Evolutionary conservation across 2,329 filamentous ascomycete species (phyloP), one percentile per base, ranked within the genome.

Genomic region (Xylariales sp.): DNA sequence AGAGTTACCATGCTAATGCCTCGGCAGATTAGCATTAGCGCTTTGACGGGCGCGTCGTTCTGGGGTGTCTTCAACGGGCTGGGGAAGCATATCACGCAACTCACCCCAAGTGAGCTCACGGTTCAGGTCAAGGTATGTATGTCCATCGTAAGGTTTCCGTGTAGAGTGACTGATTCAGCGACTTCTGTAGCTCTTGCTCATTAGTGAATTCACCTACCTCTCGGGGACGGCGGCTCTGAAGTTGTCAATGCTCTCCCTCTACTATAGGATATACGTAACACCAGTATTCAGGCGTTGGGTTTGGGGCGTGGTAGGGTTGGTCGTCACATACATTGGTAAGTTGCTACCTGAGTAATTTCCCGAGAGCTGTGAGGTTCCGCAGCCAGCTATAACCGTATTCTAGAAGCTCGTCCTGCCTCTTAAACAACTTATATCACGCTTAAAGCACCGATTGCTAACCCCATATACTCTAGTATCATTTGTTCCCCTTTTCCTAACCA

Each of bases 201-300:
- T 75, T 45, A 73, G 70, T 30, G 73, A 75, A 39, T 70, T 79
- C 34, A 72, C 72, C 10, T 80, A 78, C 69, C 74, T 78, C 7
- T 54, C 75, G 1, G 72, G 66, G 0, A 75, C 75, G 12, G 71
- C 75, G 28, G 71, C 74, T 59, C 71, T 75, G 16, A 80, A 79
- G 58, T 30, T 79, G 9, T 77, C 78, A 1, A 76, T 80, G 63
- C 69, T 80, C 41, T 73, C 71, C 54, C 73, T 79, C 23, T 78
- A 78, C 59, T 65, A 69, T 23, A 69, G 78, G 9, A 75, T 80
- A 50, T 79, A 78, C 49, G 69, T 73, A 3, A 77, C 72, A 5
- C 69, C 62, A 5, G 34, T 52, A 18, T 79, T 78, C 62, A 75
- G 73, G 67, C 66, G 71, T 23, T 74, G 70, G 64, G 72, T 73